A percentile compares a stretch with the other conserved stretches of the same genome.
phyloP scores from a whole-genome alignment of 2,329 filamentous ascomycete genomes.

The Periconia sp. region DNA sequence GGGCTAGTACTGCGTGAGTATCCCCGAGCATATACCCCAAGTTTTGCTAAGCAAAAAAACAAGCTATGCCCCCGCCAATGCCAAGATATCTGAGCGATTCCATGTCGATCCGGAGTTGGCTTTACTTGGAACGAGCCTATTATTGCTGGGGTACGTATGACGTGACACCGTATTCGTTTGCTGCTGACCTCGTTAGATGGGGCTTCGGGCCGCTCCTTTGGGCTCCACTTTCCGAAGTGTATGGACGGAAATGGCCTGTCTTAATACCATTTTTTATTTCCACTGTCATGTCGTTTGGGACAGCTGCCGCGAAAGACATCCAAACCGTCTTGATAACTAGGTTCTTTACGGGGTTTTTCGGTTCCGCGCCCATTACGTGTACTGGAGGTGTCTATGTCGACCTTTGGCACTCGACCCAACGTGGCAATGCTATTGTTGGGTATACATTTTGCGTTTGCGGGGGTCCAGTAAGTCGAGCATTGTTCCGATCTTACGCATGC shows the following conservation, averaged over 20 bases:
- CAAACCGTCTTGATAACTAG: constrained; percentile 52
- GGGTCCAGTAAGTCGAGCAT: constrained; percentile 4
- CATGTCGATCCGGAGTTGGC: not conserved
- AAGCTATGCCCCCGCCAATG: not conserved
- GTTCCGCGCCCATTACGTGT: constrained; percentile 32
- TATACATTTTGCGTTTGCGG: constrained; percentile 13
- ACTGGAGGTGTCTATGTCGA: constrained; percentile 15
- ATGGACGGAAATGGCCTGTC: constrained; percentile 39
- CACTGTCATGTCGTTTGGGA: not conserved
- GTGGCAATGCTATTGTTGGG: constrained; percentile 12
- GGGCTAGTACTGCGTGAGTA: not conserved
- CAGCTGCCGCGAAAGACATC: constrained; percentile 47
- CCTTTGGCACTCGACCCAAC: constrained; percentile 10
- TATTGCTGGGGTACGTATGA: not conserved
- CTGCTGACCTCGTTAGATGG: constrained; percentile 28
- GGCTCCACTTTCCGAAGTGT: constrained; percentile 53
- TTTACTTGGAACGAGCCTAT: not conserved
- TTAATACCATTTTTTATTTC: not conserved
- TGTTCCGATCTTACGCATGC: not conserved
- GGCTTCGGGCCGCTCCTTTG: constrained; percentile 20
- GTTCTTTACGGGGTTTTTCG: constrained; percentile 53
- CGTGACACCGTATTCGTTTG: not conserved
- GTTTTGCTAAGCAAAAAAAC: not conserved
- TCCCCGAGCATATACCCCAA: not conserved
- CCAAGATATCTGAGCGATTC: not conserved